phyloP scores from a whole-genome alignment of 192 early-diverging fungal species.

The Entomortierella beljakovae region DNA sequence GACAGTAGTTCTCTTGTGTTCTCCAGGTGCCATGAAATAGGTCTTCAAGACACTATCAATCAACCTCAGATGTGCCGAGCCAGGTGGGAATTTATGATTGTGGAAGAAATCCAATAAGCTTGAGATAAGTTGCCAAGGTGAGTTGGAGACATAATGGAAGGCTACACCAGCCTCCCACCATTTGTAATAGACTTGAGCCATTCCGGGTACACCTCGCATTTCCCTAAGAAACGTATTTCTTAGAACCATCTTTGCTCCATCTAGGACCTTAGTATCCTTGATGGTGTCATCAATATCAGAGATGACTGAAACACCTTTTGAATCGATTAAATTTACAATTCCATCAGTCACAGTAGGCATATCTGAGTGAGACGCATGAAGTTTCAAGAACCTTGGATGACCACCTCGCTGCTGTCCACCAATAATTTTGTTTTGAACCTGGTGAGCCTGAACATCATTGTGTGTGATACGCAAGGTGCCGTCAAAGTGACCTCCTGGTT shows the following conservation, averaged over 20 bases:
- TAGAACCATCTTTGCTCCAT: slow-evolving; percentile 27
- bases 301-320: slow-evolving; percentile 81
- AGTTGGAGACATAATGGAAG: slow-evolving; percentile 94
- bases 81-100: slow-evolving; percentile 78
- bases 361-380: slow-evolving; percentile 30
- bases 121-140: slow-evolving; percentile 90
- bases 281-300: slow-evolving; percentile 97
- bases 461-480: slow-evolving; percentile 35
- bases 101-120: slow-evolving; percentile 80
- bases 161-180: slow-evolving; percentile 68
- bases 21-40: slow-evolving; percentile 41
- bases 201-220: slow-evolving; percentile 79
- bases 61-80: slow-evolving; percentile 73
- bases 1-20: slow-evolving; percentile 20
- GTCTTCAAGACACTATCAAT: slow-evolving; percentile 60
- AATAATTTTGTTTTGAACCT: slow-evolving; percentile 15
- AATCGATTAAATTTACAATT: slow-evolving; percentile 70
- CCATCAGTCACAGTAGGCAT: slow-evolving; percentile 44
- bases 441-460: slow-evolving; percentile 49
- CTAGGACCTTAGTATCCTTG: slow-evolving; percentile 74
- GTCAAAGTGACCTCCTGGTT: slow-evolving; percentile 46
- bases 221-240: slow-evolving; percentile 78
- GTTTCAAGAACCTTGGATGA: slow-evolving; percentile 22
- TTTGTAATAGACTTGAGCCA: slow-evolving; percentile 77
- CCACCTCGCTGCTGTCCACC: background rate